Evolutionary conservation across 2,329 filamentous ascomycete genomes (phyloP).

Genomic region (Achaetomium macrosporum): DNA sequence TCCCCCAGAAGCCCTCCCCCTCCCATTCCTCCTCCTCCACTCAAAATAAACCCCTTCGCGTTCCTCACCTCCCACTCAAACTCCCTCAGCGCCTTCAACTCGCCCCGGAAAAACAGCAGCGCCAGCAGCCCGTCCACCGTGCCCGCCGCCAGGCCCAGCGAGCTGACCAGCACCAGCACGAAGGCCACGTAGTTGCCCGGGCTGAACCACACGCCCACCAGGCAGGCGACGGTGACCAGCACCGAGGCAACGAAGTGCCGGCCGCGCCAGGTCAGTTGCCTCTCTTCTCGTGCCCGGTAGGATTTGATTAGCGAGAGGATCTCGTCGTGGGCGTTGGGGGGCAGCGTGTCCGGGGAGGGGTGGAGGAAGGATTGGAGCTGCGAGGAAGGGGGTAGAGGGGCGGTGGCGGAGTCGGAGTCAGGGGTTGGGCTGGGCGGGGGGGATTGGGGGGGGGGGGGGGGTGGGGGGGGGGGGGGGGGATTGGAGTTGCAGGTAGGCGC

Average conservation of each 20-base stretch:
- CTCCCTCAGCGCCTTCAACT: slow-evolving; percentile 77
- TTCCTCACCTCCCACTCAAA: slow-evolving; percentile 90
- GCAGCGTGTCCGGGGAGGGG: slow-evolving; percentile 19
- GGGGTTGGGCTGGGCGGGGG: slow-evolving; percentile 24
- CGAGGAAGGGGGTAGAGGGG: slow-evolving; percentile 6
- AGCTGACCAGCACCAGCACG: slow-evolving; percentile 71
- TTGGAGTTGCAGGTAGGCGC: slow-evolving; percentile 37
- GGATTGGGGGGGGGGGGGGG: slow-evolving; percentile 33
- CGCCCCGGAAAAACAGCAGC: slow-evolving; percentile 77
- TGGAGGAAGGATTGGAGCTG: slow-evolving; percentile 24
- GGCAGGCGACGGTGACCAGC: slow-evolving; percentile 63
- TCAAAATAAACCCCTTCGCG: slow-evolving; percentile 40
- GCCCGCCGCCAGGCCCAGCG: slow-evolving; percentile 69
- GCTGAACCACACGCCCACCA: slow-evolving; percentile 81
- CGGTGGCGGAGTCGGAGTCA: slow-evolving; percentile 1
- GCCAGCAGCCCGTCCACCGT: slow-evolving; percentile 81
- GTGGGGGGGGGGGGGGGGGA: slow-evolving; percentile 35
- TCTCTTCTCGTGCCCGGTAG: slow-evolving; percentile 65
- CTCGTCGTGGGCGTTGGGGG: slow-evolving; percentile 45
- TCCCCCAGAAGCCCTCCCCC: not conserved
- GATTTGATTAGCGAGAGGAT: slow-evolving; percentile 64
- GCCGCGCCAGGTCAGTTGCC: slow-evolving; percentile 66
- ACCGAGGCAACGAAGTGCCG: slow-evolving; percentile 67
- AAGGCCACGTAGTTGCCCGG: slow-evolving; percentile 72
- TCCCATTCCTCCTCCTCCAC: not conserved